A percentile compares a stretch with the other conserved stretches of the same genome.
These are phyloP conservation scores for Cenococcum geophilum DNA, from an alignment of 495 filamentous ascomycete genomes.

Conservation along the genomic window DNA sequence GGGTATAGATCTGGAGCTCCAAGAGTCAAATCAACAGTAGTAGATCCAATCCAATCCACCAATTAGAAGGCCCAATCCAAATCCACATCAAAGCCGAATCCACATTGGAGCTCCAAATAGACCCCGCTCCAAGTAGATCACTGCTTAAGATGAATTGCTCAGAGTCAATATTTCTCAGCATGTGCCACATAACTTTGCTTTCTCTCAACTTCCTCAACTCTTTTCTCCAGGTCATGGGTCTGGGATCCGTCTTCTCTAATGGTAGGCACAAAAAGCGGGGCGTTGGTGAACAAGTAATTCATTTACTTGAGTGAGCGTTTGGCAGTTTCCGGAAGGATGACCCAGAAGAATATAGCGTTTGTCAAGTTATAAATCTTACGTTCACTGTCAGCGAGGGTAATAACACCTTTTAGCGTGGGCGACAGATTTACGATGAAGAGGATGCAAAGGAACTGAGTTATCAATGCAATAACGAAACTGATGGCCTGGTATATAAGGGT, in stretches of 20 bases:
- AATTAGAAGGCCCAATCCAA: too few species aligned
- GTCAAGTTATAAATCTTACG: slow-evolving; percentile 45
- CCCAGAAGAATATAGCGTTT: slow-evolving; percentile 62
- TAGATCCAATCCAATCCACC: too few species aligned
- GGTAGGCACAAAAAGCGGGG: slow-evolving; percentile 58
- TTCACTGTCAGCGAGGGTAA: not conserved
- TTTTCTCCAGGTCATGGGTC: slow-evolving; percentile 41
- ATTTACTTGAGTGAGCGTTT: slow-evolving; percentile 63
- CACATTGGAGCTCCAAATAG: too few species aligned
- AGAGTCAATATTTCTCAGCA: slow-evolving; percentile 2
- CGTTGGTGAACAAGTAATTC: slow-evolving; percentile 63
- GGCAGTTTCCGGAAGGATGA: slow-evolving; percentile 58
- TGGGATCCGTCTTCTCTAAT: slow-evolving; percentile 40
- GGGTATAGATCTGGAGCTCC: too few species aligned
- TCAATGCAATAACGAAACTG: slow-evolving; percentile 58
- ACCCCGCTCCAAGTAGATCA: too few species aligned
- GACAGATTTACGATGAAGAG: slow-evolving; percentile 48
- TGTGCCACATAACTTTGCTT: slow-evolving; percentile 36
- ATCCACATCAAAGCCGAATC: too few species aligned
- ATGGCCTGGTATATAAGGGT: slow-evolving; percentile 68
- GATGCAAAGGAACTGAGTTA: slow-evolving; percentile 62
- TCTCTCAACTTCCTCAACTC: slow-evolving; percentile 42
- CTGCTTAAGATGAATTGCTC: too few species aligned
- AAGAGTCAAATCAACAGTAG: too few species aligned
- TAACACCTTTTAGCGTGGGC: not conserved